These are phyloP conservation scores for Amanita rubescens DNA, from an alignment of 768 basidiomycete genomes.

Conservation along the genomic window DNA sequence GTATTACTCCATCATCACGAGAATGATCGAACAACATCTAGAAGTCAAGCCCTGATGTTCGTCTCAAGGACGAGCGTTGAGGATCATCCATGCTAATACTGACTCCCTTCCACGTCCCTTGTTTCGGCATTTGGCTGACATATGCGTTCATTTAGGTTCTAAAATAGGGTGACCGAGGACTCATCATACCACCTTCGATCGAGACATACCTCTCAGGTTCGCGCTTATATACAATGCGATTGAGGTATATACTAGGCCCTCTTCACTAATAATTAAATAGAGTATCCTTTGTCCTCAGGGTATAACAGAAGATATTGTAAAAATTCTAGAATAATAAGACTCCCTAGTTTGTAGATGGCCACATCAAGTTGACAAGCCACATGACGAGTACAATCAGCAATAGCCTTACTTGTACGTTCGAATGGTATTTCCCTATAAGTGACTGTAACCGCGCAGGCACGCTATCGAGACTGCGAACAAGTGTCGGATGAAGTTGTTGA, in stretches of 20 bases:
- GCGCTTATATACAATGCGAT: background rate
- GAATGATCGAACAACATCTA: constrained; percentile 62
- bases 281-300: background rate
- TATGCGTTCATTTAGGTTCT: background rate
- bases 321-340: background rate
- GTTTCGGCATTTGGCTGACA: background rate
- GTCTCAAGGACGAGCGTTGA: constrained; percentile 69
- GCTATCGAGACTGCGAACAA: background rate
- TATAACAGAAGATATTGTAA: background rate
- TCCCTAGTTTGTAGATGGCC: constrained; percentile 22
- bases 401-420: background rate
- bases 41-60: constrained; percentile 87
- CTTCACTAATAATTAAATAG: background rate
- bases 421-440: background rate
- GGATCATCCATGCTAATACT: constrained; percentile 91
- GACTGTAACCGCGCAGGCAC: background rate
- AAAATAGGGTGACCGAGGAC: background rate
- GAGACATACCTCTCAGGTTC: no score
- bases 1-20: constrained; percentile 13
- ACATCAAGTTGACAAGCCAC: constrained; percentile 51
- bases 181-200: background rate
- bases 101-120: constrained; percentile 23
- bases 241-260: background rate
- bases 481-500: background rate
- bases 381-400: constrained; percentile 27